A percentile compares a stretch with the other conserved stretches of the same genome.
phyloP scores from a whole-genome alignment of 805 yeast genomes.

The Starmerella floricola region DNA sequence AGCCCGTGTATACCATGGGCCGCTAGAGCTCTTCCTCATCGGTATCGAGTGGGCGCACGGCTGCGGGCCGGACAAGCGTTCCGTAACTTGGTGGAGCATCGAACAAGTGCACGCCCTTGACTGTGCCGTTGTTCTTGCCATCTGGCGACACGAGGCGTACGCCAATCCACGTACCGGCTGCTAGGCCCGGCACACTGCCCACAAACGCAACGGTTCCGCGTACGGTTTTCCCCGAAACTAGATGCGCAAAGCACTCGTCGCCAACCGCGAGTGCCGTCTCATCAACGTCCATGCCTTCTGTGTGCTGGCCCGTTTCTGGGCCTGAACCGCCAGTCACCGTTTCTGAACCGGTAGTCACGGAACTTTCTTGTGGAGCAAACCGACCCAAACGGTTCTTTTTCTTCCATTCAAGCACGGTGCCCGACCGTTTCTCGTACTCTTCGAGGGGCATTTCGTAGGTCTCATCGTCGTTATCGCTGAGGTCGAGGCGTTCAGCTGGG shows the following conservation, averaged over 20 bases:
- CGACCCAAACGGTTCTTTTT: constrained; percentile 54
- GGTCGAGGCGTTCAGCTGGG: constrained; percentile 25
- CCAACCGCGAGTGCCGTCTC: constrained; percentile 21
- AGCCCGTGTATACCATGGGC: constrained; percentile 13
- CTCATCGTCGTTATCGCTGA: constrained; percentile 27
- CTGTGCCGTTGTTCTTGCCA: constrained; percentile 75
- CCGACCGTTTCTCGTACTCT: constrained; percentile 46
- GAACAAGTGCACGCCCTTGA: constrained; percentile 52
- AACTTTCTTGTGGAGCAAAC: constrained; percentile 29
- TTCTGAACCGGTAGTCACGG: not conserved
- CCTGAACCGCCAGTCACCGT: not conserved
- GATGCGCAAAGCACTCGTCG: constrained; percentile 25
- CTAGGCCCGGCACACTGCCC: constrained; percentile 53
- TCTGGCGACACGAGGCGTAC: constrained; percentile 73
- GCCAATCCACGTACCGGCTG: constrained; percentile 55
- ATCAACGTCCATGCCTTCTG: too few relatives aligned
- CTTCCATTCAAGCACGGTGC: constrained; percentile 72
- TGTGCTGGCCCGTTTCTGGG: too few relatives aligned
- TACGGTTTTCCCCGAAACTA: constrained; percentile 34
- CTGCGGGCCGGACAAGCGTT: constrained; percentile 59
- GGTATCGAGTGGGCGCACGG: constrained; percentile 58
- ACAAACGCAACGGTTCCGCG: constrained; percentile 59
- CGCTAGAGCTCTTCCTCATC: constrained; percentile 34
- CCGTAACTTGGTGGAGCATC: constrained; percentile 49
- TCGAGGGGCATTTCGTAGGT: constrained; percentile 42